Evolutionary conservation across 1,284 basidiomycete genomes (phyloP).

Genomic region (Puccinia polysora): DNA sequence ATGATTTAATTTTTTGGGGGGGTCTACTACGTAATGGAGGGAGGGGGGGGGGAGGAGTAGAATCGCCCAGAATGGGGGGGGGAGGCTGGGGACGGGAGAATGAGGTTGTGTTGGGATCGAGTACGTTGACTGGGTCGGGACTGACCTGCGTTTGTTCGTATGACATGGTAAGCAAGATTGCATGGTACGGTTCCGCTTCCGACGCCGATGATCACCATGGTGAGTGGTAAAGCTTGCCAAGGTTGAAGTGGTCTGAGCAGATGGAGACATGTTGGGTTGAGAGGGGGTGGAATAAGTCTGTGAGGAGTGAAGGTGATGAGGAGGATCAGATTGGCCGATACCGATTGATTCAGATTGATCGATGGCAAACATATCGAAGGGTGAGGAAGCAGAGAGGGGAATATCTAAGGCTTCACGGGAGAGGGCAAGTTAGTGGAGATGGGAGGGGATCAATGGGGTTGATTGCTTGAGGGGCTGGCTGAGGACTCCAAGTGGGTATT

Average conservation of each 20-base stretch:
- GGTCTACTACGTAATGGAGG: too few relatives aligned
- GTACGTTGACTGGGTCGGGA: not conserved
- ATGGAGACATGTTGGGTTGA: not conserved
- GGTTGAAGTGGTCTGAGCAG: not conserved
- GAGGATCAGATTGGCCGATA: not conserved
- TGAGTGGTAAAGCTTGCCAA: slow-evolving; percentile 5
- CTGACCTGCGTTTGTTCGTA: slow-evolving; percentile 81
- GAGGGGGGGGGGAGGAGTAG: not conserved
- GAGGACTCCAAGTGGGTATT: too few relatives aligned
- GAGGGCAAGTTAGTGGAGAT: too few relatives aligned
- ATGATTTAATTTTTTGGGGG: too few relatives aligned
- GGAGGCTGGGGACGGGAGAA: not conserved
- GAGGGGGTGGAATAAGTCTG: not conserved
- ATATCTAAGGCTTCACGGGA: too few relatives aligned
- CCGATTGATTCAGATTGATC: too few relatives aligned
- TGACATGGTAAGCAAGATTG: slow-evolving; percentile 84
- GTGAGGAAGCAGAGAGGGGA: too few relatives aligned
- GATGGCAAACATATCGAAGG: too few relatives aligned
- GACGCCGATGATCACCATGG: slow-evolving; percentile 57
- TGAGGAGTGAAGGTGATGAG: not conserved
- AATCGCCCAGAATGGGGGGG: not conserved
- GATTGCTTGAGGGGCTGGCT: too few relatives aligned
- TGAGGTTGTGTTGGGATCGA: not conserved
- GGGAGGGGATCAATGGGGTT: too few relatives aligned
- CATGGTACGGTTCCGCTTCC: slow-evolving; percentile 77